Evolutionary conservation across 2,329 filamentous ascomycete genomes (phyloP), one percentile per base, ranked within the genome.

Genomic region (Ceratocystis variospora): DNA sequence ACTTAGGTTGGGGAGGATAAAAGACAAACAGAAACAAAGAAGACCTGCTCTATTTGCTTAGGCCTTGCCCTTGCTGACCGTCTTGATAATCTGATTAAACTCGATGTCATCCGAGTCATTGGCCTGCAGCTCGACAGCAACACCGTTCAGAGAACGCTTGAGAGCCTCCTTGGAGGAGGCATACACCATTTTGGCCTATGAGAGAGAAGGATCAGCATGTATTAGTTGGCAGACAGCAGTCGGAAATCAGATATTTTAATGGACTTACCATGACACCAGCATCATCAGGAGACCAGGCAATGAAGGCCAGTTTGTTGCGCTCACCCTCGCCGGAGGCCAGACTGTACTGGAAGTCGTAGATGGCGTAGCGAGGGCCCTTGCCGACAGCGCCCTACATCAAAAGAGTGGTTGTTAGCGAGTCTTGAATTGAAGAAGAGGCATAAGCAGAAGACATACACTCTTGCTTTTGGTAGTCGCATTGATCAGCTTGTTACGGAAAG

Each of bases 81-180:
- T 80, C 77, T 81, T 82, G 76, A 90, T 78, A 74, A 93, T 81
- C 73, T 80, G 81, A 70, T 88, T 84, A 77, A 85, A 86, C 79
- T 92, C 88, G 74, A 94, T 88, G 76, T 93, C 89, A 76, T 90
- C 87, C 71, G 79, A 77, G 76, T 93, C 89, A 80, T 92, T 92
- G 79, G 88, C 89, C 81, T 94, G 89, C 72, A 92, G 81, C 76
- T 93, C 89, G 72, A 80, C 79, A 69, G 87, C 87, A 72, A 93
- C 79, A 70, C 88, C 89, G 74, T 84, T 88, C 70, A 94, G 83
- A 63, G 87, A 77, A 76, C 87, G 86, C 83, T 91, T 93, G 71
- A 94, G 83, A 68, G 88, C 87, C 73, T 92, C 88, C 81, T 93
- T 94, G 77, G 89, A 94, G 64, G 89, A 89, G 72, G 89, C 88